Percentiles rank a stretch among this genome's conserved stretches.
Evolutionary conservation across 2,329 filamentous ascomycete genomes (phyloP).

Genomic region (Colletotrichum sublineola): DNA sequence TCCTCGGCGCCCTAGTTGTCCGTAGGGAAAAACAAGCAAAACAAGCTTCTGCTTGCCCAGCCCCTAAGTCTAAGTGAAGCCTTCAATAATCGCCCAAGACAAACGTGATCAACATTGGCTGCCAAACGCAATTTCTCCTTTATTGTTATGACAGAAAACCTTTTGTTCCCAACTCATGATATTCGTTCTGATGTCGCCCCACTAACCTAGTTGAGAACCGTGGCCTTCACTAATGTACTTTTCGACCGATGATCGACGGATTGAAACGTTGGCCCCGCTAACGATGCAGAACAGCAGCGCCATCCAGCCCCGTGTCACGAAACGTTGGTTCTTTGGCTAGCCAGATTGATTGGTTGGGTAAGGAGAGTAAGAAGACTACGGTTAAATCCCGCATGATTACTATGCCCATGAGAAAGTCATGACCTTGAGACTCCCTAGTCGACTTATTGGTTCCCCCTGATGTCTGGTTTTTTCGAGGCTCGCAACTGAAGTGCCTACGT

Average conservation of each 20-base stretch:
- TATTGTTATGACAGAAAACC: neutral
- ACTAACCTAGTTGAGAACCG: neutral
- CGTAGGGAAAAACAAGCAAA: constrained; percentile 33
- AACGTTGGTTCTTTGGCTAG: constrained; percentile 9
- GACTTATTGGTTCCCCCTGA: neutral
- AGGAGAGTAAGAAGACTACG: neutral
- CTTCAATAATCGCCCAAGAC: neutral
- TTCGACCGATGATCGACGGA: constrained; percentile 12
- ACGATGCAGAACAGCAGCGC: neutral
- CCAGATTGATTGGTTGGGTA: constrained; percentile 6
- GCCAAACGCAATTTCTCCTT: too few relatives aligned
- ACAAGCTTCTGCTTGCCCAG: constrained; percentile 34
- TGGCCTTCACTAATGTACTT: neutral
- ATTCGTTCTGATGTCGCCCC: neutral
- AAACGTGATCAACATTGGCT: neutral
- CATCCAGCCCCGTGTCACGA: constrained; percentile 17
- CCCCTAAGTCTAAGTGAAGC: constrained; percentile 11
- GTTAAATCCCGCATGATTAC: neutral
- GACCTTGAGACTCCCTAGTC: neutral
- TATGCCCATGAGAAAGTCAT: neutral
- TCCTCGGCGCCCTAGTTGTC: constrained; percentile 10
- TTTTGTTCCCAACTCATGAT: too few relatives aligned
- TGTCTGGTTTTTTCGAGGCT: neutral
- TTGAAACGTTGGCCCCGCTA: constrained; percentile 23
- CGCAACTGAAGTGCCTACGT: too few relatives aligned